These are phyloP conservation scores for Ceriops decandra DNA, from an alignment of 345 rosid genomes.

Conservation along the genomic window DNA sequence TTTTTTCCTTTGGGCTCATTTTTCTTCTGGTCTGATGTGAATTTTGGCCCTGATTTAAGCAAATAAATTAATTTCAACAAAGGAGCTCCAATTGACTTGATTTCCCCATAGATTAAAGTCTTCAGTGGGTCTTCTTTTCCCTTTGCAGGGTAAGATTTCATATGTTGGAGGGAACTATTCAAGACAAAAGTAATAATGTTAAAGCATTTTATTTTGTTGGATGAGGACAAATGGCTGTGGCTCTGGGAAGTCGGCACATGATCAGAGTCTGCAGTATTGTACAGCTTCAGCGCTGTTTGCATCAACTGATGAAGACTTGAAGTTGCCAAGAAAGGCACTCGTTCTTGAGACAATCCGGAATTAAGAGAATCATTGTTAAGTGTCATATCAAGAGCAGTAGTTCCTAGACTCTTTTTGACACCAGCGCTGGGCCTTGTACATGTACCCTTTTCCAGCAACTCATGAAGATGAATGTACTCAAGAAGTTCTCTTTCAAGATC, in stretches of 20 bases:
- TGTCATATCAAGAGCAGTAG: conserved; percentile 28
- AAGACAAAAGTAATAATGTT: conserved; percentile 46
- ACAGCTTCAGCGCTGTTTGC: conserved; percentile 33
- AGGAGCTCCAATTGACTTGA: conserved; percentile 52
- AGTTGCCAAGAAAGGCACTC: conserved; percentile 54
- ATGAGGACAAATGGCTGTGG: conserved; percentile 44
- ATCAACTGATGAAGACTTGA: conserved; percentile 64
- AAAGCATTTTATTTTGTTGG: conserved; percentile 37
- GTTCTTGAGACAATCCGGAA: conserved; percentile 34
- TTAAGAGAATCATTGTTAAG: conserved; percentile 32
- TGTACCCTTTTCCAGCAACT: conserved; percentile 39
- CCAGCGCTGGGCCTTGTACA: conserved; percentile 43
- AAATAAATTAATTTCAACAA: conserved; percentile 58
- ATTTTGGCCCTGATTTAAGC: conserved; percentile 39
- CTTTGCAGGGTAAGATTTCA: conserved; percentile 42
- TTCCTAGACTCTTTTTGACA: conserved; percentile 40
- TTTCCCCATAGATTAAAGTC: conserved; percentile 55
- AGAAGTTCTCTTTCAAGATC: conserved; percentile 60
- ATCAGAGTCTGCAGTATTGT: conserved; percentile 27
- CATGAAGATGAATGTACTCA: conserved; percentile 46
- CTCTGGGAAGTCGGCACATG: conserved; percentile 40
- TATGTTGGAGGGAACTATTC: conserved; percentile 48
- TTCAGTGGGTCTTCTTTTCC: conserved; percentile 54
- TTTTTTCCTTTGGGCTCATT: conserved; percentile 39
- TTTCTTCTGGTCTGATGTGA: conserved; percentile 30